Evolutionary conservation across 2,329 filamentous ascomycete genomes (phyloP), one percentile per base, ranked within the genome.

Genomic region (Paraphoma chrysanthemicola): DNA sequence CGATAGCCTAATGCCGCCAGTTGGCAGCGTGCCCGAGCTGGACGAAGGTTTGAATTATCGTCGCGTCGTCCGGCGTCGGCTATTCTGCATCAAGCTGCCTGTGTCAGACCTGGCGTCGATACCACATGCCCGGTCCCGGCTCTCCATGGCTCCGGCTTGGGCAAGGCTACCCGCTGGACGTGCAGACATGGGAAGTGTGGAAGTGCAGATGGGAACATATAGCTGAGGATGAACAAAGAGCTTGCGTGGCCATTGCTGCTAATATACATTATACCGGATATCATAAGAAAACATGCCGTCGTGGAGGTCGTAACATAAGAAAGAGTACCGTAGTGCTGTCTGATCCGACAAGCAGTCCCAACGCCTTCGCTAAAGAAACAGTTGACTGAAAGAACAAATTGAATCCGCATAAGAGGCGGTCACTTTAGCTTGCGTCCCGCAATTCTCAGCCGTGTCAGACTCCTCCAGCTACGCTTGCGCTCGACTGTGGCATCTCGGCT

Each of bases 401-500:
- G 23, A 23, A 23, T 23, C 23, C 23, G 23, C 23, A n/a, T n/a
- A n/a, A 23, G 23, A 36, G 33, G 14, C 33, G 33, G 10, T 36
- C 33, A 36, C 33, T 36, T 61, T 44, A 45, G 50, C 48, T 54
- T 53, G 8, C 55, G 56, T 33, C 36, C 52, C n/a, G 54, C 54
- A 36, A 38, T 66, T 17, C 67, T 60, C 48, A 62, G 64, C 47
- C 57, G 66, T 60, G 59, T 63, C 43, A 70, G 52, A 30, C 53
- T 57, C 47, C 61, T 70, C 63, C 67, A 66, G 36, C 58, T 68
- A 61, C 67, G 67, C 38, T 62, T 57, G 30, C 59, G 46, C 59
- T 51, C 49, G 42, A 56, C 49, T 45, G 58, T 48, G 49, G 66
- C 18, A 48, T 65, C 41, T 49, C 57, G 47, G 17, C 57, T 41